Base-by-base conservation (phyloP, 2,329 filamentous ascomycete species). In the Hypoxylon sp. region DNA sequence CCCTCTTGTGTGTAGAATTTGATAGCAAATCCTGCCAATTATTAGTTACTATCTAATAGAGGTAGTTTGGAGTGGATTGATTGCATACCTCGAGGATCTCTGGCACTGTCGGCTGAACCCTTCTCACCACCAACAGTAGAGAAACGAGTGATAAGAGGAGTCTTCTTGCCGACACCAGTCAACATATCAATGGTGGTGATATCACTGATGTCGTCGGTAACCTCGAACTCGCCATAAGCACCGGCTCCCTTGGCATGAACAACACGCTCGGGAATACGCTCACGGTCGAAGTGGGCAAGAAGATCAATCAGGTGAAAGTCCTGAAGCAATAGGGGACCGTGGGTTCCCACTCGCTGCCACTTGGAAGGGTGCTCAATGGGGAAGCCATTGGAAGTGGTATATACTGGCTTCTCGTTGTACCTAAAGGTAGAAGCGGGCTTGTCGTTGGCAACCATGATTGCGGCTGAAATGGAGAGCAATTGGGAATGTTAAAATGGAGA, bases 1-100 rank as follows among this genome's bases (percentile, higher is more conserved):
- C 87, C 87, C 65, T 89, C 81, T 6, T 86, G 79, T 0, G 87
- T 89, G 51, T 87, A 81, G 72, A 90, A 87, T 73, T 89, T 90
- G 63, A 88, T 74, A 7, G 85, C 78, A 65, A 89, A 89, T 9
- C 87, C 86, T 62, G 38, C n/a, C 12, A 19, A 13, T 8, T 6
- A 4, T 8, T n/a, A 8, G 29, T 59, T 53, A 51, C 16, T 19
- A 43, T 36, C 12, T 20, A 5, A 63, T 32, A 11, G 23, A n/a
- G 7, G 9, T 44, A 32, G 25, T 37, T 9, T 19, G 11, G 26
- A n/a, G n/a, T n/a, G 7, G 11, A n/a, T 13, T 13, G 7, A 13
- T 19, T 8, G 40, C 50, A 46, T 57, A 62, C 61, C 62, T 55
- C 64, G 59, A 21, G 64, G 63, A 61, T 89, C 86, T 55, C 86